These are phyloP conservation scores for Diplotaxis tenuifolia DNA, from an alignment of 345 rosid genomes.

Conservation along the genomic window DNA sequence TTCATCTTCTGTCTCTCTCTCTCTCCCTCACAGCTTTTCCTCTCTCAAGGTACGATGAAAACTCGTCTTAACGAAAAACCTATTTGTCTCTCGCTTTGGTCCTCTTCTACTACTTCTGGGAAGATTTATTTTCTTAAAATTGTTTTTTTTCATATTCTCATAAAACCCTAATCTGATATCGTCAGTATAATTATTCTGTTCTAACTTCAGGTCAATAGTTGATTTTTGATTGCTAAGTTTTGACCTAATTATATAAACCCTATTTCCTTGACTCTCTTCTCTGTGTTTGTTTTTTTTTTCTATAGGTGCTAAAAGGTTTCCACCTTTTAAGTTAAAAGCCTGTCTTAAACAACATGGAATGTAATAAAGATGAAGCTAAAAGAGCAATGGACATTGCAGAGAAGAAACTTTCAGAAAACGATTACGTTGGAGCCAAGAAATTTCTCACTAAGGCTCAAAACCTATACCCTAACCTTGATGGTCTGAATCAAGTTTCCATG, in stretches of 20 bases:
- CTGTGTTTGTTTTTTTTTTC: too few species aligned
- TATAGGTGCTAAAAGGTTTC: too few species aligned
- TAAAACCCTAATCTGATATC: not conserved
- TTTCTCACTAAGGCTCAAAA: constrained; percentile 65
- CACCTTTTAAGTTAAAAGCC: too few species aligned
- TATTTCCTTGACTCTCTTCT: too few species aligned
- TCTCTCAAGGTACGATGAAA: not conserved
- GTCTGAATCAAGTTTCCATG: constrained; percentile 50
- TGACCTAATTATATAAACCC: too few species aligned
- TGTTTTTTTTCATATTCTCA: not conserved
- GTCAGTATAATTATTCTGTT: not conserved
- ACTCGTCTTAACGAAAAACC: not conserved
- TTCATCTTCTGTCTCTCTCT: not conserved
- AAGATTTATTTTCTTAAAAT: not conserved
- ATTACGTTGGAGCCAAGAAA: constrained; percentile 60
- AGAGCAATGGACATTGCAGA: constrained; percentile 65
- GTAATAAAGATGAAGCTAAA: constrained; percentile 66
- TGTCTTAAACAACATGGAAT: not conserved
- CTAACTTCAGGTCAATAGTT: not conserved
- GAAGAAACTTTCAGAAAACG: constrained; percentile 37
- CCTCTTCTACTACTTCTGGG: not conserved
- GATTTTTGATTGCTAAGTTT: not conserved
- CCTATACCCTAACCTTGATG: constrained; percentile 63
- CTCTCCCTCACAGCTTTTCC: not conserved
- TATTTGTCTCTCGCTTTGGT: not conserved